Conservation (phyloP, 345 rosid species). For the Dovyalis caffra region DNA sequence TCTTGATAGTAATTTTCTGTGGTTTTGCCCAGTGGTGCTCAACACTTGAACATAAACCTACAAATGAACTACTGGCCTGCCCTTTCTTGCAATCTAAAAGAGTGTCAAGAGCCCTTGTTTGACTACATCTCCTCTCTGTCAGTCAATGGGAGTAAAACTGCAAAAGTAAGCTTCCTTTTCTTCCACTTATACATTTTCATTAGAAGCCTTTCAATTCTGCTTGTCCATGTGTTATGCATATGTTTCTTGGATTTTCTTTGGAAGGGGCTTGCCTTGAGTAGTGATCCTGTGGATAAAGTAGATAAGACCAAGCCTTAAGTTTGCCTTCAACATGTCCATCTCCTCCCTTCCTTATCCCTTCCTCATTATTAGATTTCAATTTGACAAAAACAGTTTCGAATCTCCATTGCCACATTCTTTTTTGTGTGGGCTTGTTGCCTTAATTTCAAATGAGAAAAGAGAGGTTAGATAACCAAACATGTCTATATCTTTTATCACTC, state of each 20-base stretch:
- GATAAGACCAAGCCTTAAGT: too few relatives aligned
- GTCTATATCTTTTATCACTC: not conserved
- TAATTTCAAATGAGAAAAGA: not conserved
- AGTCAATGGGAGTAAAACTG: constrained; percentile 78
- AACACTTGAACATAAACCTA: constrained; percentile 89
- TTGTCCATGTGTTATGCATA: not conserved
- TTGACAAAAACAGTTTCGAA: too few relatives aligned
- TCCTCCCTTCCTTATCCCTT: too few relatives aligned
- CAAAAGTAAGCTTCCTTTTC: constrained; percentile 51
- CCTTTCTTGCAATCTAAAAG: constrained; percentile 76
- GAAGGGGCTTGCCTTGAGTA: constrained; percentile 51
- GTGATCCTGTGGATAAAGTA: too few relatives aligned
- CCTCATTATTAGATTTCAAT: too few relatives aligned
- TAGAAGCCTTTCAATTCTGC: not conserved
- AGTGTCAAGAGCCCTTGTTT: constrained; percentile 88
- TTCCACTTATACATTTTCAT: not conserved
- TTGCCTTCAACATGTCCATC: too few relatives aligned
- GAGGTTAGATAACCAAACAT: not conserved
- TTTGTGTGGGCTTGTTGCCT: not conserved
- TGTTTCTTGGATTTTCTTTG: not conserved
- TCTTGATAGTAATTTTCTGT: not conserved
- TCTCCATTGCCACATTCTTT: too few relatives aligned
- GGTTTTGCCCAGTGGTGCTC: constrained; percentile 67
- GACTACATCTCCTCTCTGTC: constrained; percentile 70
- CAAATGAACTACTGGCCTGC: constrained; percentile 99